phyloP scores from a whole-genome alignment of 441 rosid genomes.

The Bruguiera hainesii region DNA sequence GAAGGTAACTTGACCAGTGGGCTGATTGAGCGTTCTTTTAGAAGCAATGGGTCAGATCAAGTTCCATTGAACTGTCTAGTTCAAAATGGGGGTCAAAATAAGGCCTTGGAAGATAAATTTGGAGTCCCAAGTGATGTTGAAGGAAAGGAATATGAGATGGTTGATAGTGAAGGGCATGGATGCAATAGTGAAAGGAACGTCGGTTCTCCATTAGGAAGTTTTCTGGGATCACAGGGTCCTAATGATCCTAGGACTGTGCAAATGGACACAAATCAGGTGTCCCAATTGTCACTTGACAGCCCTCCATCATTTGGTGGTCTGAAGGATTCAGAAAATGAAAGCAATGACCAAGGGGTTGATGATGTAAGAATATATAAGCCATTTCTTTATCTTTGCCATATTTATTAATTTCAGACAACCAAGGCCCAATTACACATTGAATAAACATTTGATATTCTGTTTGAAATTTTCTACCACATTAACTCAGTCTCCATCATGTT shows the following conservation, averaged over 20 bases:
- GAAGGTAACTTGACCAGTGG: conserved; percentile 23
- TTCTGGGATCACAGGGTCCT: conserved; percentile 7
- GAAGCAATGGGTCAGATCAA: conserved; percentile 12
- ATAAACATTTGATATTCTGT: background rate
- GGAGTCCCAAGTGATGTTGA: conserved; percentile 10
- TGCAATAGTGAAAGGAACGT: conserved; percentile 15
- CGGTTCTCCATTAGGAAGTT: conserved; percentile 8
- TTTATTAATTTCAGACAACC: background rate
- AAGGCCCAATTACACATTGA: background rate
- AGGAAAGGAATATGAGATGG: conserved; percentile 24
- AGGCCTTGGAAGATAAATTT: conserved; percentile 12
- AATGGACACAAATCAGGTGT: conserved; percentile 25
- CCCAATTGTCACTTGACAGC: conserved; percentile 37
- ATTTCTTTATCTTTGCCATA: background rate
- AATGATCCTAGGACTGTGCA: conserved; percentile 23
- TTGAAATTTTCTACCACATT: background rate
- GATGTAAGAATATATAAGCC: conserved; percentile 32
- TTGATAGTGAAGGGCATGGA: conserved; percentile 15
- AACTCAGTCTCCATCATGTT: background rate
- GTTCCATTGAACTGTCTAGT: conserved; percentile 13
- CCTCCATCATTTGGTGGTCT: conserved; percentile 51
- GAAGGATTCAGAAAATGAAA: conserved; percentile 51
- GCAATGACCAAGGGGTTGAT: conserved; percentile 31
- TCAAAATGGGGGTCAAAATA: conserved; percentile 26
- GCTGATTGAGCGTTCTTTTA: background rate